Percentiles rank a stretch among this genome's conserved stretches.
These are phyloP conservation scores for Chlorella vulgaris DNA, from an alignment of 139 green algal genomes.

Conservation along the genomic window DNA sequence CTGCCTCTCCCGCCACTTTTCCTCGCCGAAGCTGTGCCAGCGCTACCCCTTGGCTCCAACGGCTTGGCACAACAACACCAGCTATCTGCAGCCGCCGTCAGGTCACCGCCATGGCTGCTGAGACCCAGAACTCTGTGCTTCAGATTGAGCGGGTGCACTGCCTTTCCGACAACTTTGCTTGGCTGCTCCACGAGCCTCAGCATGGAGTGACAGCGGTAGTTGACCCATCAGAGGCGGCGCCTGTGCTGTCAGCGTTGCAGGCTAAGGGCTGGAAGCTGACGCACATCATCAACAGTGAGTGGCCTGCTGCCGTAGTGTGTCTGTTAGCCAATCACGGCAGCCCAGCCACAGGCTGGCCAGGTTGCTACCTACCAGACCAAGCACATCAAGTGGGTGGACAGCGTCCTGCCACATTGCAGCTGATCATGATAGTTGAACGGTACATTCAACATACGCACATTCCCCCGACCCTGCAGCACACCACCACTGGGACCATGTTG, in stretches of 20 bases:
- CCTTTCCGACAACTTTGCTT: constrained; percentile 75
- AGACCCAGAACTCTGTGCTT: not conserved
- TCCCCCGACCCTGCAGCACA: constrained; percentile 31
- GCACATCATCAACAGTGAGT: constrained; percentile 83
- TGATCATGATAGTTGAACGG: too few species aligned
- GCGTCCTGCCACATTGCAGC: too few species aligned
- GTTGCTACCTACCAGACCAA: too few species aligned
- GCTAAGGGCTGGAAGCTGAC: constrained; percentile 63
- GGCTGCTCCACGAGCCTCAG: constrained; percentile 70
- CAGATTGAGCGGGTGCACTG: constrained; percentile 48
- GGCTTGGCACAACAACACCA: not conserved
- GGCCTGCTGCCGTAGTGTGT: constrained; percentile 14
- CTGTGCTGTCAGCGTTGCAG: constrained; percentile 69
- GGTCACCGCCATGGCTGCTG: not conserved
- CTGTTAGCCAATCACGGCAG: too few species aligned
- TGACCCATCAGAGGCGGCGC: constrained; percentile 77
- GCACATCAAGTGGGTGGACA: too few species aligned
- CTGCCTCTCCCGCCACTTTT: not conserved
- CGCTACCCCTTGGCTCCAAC: too few species aligned
- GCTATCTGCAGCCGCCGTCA: too few species aligned
- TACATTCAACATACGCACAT: too few species aligned
- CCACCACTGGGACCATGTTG: constrained; percentile 61
- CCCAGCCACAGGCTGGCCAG: too few species aligned
- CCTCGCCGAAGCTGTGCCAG: too few species aligned
- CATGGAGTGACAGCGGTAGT: constrained; percentile 75